phyloP scores from a whole-genome alignment of 306 rosid species.

The Cicer pinnatifidum region DNA sequence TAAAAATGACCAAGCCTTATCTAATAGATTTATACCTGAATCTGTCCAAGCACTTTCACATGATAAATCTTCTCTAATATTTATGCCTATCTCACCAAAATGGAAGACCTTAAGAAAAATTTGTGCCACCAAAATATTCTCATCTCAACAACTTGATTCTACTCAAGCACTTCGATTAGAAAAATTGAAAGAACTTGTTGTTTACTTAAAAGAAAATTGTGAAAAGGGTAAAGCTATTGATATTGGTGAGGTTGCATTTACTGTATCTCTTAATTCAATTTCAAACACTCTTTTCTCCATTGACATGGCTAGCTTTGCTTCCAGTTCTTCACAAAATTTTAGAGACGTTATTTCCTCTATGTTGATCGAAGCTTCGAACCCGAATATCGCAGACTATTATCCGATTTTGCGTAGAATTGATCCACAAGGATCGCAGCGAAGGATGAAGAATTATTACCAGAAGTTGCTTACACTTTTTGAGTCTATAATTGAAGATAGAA shows the following conservation, averaged over 20 bases:
- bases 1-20: slow-evolving; percentile 37
- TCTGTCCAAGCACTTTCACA: slow-evolving; percentile 35
- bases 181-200: slow-evolving; percentile 22
- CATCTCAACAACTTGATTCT: slow-evolving; percentile 25
- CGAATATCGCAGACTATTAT: slow-evolving; percentile 40
- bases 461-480: slow-evolving; percentile 20
- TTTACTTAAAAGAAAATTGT: background rate
- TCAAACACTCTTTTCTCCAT: slow-evolving; percentile 45
- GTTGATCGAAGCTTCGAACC: slow-evolving; percentile 19
- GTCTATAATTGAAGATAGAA: slow-evolving; percentile 30
- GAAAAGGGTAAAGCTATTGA: slow-evolving; percentile 25
- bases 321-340: slow-evolving; percentile 17
- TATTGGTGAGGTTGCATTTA: slow-evolving; percentile 40
- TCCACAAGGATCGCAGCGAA: slow-evolving; percentile 32
- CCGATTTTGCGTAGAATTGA: slow-evolving; percentile 40
- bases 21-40: slow-evolving; percentile 20
- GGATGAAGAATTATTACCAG: slow-evolving; percentile 31
- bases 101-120: slow-evolving; percentile 43
- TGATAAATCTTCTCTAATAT: slow-evolving; percentile 21
- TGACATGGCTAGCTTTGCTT: slow-evolving; percentile 30
- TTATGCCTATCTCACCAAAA: background rate
- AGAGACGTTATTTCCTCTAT: slow-evolving; percentile 2
- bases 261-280: slow-evolving; percentile 27
- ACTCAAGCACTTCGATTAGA: background rate
- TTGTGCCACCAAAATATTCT: slow-evolving; percentile 40